These are phyloP conservation scores for Asclepias syriaca DNA, from an alignment of 257 asterid genomes.

Conservation along the genomic window DNA sequence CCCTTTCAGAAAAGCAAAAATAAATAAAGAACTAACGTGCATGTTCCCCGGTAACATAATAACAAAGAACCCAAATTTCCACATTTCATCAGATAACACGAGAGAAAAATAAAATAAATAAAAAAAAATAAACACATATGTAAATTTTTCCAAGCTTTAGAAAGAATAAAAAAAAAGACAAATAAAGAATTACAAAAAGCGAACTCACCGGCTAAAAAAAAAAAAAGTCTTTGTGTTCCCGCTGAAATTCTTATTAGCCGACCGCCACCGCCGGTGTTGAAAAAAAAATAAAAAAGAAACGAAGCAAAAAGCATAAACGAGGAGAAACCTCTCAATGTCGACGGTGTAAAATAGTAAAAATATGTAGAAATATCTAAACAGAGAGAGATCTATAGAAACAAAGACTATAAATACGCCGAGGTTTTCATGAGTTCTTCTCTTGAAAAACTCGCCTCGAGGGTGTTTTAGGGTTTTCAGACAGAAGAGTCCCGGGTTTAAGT, in stretches of 20 bases:
- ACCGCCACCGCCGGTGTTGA: conserved; percentile 6
- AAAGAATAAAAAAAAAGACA: not conserved
- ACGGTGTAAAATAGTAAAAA: not conserved
- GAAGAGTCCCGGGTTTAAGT: conserved; percentile 56
- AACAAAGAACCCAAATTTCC: conserved; percentile 4
- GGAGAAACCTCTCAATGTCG: conserved; percentile 20
- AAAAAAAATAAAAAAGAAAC: not conserved
- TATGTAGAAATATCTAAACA: not conserved
- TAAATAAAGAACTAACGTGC: conserved; percentile 5
- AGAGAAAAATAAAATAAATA: not conserved
- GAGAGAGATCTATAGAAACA: conserved; percentile 27
- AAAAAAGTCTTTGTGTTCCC: conserved; percentile 1
- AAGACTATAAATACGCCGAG: conserved; percentile 5
- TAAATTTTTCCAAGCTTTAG: conserved; percentile 5
- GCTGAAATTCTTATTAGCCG: conserved; percentile 4
- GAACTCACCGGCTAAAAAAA: conserved; percentile 13
- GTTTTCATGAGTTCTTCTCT: not conserved
- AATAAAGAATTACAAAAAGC: not conserved
- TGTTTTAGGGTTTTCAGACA: conserved; percentile 43
- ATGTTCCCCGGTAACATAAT: conserved; percentile 4
- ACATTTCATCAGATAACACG: not conserved
- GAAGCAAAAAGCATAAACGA: not conserved
- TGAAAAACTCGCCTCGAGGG: conserved; percentile 21
- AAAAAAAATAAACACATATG: not conserved
- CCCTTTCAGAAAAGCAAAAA: not conserved